phyloP scores from a whole-genome alignment of 2,329 filamentous ascomycete species.

The Penicillium occitanis region DNA sequence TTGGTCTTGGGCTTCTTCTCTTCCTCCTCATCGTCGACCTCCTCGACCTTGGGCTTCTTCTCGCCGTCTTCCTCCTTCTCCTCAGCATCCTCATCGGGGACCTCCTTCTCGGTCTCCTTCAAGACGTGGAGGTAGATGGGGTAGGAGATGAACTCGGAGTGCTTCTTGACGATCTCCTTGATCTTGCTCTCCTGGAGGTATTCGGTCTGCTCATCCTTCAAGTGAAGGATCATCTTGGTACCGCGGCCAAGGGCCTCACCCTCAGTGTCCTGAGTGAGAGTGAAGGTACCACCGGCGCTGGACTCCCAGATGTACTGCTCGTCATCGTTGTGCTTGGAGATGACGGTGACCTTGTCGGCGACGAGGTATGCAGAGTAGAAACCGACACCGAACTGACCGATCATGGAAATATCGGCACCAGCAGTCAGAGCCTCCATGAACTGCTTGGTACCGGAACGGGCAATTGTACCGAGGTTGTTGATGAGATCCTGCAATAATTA shows the following conservation, averaged over 20 bases:
- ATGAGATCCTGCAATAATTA: slow-evolving; percentile 71
- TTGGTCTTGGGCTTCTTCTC: slow-evolving; percentile 94
- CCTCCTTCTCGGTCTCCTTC: slow-evolving; percentile 99
- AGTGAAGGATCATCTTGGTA: slow-evolving; percentile 96
- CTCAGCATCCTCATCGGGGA: slow-evolving; percentile 91
- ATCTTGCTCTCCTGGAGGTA: slow-evolving; percentile 98
- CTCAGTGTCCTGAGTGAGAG: slow-evolving; percentile 83
- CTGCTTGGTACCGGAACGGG: slow-evolving; percentile 98
- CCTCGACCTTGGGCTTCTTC: slow-evolving; percentile 95
- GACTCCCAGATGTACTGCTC: slow-evolving; percentile 99
- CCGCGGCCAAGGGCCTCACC: slow-evolving; percentile 88
- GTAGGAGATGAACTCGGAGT: slow-evolving; percentile 99
- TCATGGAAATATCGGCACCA: slow-evolving; percentile 99
- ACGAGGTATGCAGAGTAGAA: slow-evolving; percentile 99
- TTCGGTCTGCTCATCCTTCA: slow-evolving; percentile 98
- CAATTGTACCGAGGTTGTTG: slow-evolving; percentile 99
- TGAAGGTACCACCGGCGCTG: slow-evolving; percentile 95
- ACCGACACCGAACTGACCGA: slow-evolving; percentile 99
- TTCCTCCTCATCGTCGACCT: slow-evolving; percentile 82
- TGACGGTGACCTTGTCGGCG: slow-evolving; percentile 89
- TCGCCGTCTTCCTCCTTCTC: slow-evolving; percentile 73
- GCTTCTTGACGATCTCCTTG: slow-evolving; percentile 99
- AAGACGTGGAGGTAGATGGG: slow-evolving; percentile 99
- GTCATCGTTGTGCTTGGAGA: slow-evolving; percentile 99
- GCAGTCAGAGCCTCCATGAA: slow-evolving; percentile 99